A percentile compares a stretch with the other conserved stretches of the same genome.
phyloP scores from a whole-genome alignment of 2,329 filamentous ascomycete species.

The Alternaria angustiovoidea region DNA sequence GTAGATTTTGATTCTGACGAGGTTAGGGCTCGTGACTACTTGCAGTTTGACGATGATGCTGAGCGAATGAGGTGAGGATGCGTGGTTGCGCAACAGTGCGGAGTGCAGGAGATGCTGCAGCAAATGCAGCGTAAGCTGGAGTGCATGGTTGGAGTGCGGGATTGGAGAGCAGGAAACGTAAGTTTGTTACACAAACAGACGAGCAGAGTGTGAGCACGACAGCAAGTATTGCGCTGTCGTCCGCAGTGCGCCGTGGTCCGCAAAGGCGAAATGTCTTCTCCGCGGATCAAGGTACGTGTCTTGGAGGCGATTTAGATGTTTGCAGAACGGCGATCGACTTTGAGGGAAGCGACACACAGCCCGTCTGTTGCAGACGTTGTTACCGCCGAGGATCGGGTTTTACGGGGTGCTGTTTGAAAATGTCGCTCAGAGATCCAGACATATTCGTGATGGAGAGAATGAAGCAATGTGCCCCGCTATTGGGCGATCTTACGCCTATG shows the following conservation, averaged over 20 bases:
- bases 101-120: slow-evolving; percentile 13
- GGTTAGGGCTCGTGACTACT: slow-evolving; percentile 12
- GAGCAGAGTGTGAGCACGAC: background rate
- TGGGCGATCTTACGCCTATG: background rate
- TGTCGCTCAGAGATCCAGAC: background rate
- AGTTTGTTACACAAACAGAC: background rate
- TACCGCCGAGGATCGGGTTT: background rate
- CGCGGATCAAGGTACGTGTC: background rate
- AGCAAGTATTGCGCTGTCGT: background rate
- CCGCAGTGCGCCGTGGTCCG: background rate
- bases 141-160: background rate
- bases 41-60: slow-evolving; percentile 5
- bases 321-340: background rate
- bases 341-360: background rate
- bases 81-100: slow-evolving; percentile 19
- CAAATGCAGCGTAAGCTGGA: background rate
- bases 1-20: background rate
- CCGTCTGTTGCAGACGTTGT: background rate
- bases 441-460: background rate
- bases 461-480: slow-evolving; percentile 3
- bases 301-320: background rate
- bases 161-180: slow-evolving; percentile 1
- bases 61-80: slow-evolving; percentile 11
- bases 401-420: background rate
- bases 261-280: background rate